Conservation (phyloP, 306 rosid genomes). For the Dryas drummondii region DNA sequence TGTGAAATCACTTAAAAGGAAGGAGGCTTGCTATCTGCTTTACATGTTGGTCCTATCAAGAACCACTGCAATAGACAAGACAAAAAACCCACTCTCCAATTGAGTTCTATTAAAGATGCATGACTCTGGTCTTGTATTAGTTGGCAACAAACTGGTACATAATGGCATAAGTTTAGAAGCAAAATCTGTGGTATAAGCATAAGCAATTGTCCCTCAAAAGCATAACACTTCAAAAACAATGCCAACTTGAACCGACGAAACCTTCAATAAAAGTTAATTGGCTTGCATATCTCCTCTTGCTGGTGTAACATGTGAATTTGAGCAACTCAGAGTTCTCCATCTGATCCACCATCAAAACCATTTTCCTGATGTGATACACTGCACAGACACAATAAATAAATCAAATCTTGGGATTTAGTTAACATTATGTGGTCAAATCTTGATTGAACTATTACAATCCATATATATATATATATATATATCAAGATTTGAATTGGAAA, state of each 20-base stretch:
- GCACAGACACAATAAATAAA: conserved; percentile 26
- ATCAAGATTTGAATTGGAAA: too few species aligned
- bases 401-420: too few species aligned
- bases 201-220: background rate
- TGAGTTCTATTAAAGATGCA: background rate
- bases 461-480: too few species aligned
- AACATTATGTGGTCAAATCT: too few species aligned
- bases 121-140: background rate
- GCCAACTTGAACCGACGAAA: background rate
- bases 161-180: background rate
- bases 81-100: background rate
- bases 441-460: too few species aligned
- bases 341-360: conserved; percentile 30
- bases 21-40: background rate
- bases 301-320: background rate
- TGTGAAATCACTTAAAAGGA: background rate
- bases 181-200: conserved; percentile 1
- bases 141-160: conserved; percentile 10
- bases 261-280: background rate
- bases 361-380: conserved; percentile 35
- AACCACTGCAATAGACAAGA: background rate
- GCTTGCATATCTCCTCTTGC: background rate
- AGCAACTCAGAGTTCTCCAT: conserved; percentile 58
- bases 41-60: background rate
- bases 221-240: background rate